Base-by-base conservation (phyloP, 208 protist genomes). In the Herpetomonas tarakana region DNA sequence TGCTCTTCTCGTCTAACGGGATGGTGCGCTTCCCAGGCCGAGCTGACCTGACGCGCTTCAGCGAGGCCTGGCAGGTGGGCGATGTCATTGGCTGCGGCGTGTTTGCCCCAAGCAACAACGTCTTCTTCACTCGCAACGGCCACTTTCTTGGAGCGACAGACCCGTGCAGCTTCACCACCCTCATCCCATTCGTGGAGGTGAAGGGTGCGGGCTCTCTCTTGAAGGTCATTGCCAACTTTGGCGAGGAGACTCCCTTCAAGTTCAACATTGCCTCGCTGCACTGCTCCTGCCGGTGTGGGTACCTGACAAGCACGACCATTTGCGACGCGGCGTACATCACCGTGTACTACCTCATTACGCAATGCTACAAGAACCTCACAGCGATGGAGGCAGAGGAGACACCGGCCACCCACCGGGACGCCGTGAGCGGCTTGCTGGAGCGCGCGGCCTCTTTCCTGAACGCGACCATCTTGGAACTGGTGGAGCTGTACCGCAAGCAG, bases 61-160 rank as follows among this genome's bases (percentile, higher is more conserved):
- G 74, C 30, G 58, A 24, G 9, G 52, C 30, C 12, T 96, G 86
- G 87, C 67, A 52, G 41, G 81, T 84, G 7, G 83, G 81, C 22
- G 90, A 96, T 74, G 78, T 92, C 4, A 79, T 96, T 47, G 90
- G 90, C 3, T 96, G 90, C 53, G 90, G 90, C 26, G 55, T 96
- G 18, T 78, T 92, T 52, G 72, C 76, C 1, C 83, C 81, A 45
- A 75, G 76, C 51, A 86, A 87, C 60, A 76, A 76, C 35, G 82
- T 96, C 26, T 96, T 96, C 61, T 96, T 93, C 66, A 96, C 90
- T 7, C 72, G 74, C 29, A 93, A 93, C 69, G 90, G 90, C 22
- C 62, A 79, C 60, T 92, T 93, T 69, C 79, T 96, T 18, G 90
- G 90, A 21, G 79, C 91, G 19, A 84, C 82, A 44, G 76, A 62